A percentile compares a stretch with the other conserved stretches of the same genome.
phyloP scores from a whole-genome alignment of 331 rosid genomes.

The Erythrophleum ivorense region DNA sequence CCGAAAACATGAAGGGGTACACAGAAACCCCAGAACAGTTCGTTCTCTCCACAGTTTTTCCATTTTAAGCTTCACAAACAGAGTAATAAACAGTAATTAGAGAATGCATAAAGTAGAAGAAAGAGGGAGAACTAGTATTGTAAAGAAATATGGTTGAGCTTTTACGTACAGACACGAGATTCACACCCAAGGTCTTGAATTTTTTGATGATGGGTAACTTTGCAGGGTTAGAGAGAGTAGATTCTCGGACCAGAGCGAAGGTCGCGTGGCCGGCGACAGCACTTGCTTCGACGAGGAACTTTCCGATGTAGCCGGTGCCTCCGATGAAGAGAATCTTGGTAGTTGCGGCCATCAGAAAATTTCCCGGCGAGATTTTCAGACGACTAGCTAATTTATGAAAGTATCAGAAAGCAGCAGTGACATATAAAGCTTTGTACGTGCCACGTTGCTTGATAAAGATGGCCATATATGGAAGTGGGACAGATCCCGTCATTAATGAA shows the following conservation, averaged over 20 bases:
- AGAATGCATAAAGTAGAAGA: not conserved
- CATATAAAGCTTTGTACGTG: too few species aligned
- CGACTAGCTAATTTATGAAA: not conserved
- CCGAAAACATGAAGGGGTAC: too few species aligned
- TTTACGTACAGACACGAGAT: slow-evolving; percentile 41
- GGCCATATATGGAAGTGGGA: not conserved
- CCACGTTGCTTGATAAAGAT: too few species aligned
- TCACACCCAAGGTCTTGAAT: slow-evolving; percentile 53
- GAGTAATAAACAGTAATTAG: not conserved
- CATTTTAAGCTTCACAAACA: not conserved
- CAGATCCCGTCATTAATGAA: not conserved
- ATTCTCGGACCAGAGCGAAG: slow-evolving; percentile 50
- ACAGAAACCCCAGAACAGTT: too few species aligned
- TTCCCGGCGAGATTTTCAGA: not conserved
- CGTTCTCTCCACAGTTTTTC: too few species aligned
- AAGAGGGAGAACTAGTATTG: not conserved
- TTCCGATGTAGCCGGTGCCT: slow-evolving; percentile 71
- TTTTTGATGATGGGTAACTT: slow-evolving; percentile 46
- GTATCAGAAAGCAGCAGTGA: not conserved
- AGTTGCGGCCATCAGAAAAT: slow-evolving; percentile 3
- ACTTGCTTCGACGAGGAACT: slow-evolving; percentile 63
- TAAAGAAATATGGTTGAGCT: not conserved
- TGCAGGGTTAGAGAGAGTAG: slow-evolving; percentile 50
- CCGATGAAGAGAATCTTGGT: slow-evolving; percentile 66
- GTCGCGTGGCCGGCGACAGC: slow-evolving; percentile 65